Base-by-base conservation (phyloP, 2,329 filamentous ascomycete species). In the Sclerotiophoma versabilis region DNA sequence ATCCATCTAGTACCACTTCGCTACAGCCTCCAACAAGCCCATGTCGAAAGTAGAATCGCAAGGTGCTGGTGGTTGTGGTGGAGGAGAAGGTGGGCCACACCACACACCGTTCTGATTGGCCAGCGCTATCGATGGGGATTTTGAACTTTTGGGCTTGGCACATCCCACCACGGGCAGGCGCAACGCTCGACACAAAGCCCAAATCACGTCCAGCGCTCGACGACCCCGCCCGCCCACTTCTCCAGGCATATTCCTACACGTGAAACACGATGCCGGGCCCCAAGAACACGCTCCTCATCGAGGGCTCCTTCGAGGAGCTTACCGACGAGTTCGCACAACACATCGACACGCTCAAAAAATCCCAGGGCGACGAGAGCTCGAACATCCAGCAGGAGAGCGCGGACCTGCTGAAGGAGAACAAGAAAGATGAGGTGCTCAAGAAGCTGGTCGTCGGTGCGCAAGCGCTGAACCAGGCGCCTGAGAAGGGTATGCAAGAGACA, bases 261-360 rank as follows among this genome's bases (percentile, higher is more conserved):
- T 58, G 49, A 62, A 57, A 43, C 58, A 75, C 57, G 66, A 87
- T 87, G 85, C 83, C 84, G 61, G 83, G 80, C 67, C 80, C 84
- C 59, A 80, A 83, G 55, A 87, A 81, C 64, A 86, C 85, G 71
- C 83, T 87, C 68, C 80, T 88, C 68, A 86, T 99, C 78, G 95
- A 99, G 83, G 95, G 95, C 77, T 86, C 87, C 71, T 96, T 97
- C 77, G 87, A 92, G 76, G 95, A 98, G 81, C 88, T 97, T 74
- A 88, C 90, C 71, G 88, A 91, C 78, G 95, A 99, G 81, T 90
- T 99, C 82, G 92, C 93, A 77, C 90, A 93, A 71, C 97, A 96
- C 80, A 83, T 99, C 76, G 92, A 96, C 78, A 83, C 87, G 68
- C 85, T 93, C 75, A 89, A 90, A 71, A 89, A 91, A 73, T 70